Base-by-base conservation (phyloP, 345 rosid genomes). In the Populus euphratica region DNA sequence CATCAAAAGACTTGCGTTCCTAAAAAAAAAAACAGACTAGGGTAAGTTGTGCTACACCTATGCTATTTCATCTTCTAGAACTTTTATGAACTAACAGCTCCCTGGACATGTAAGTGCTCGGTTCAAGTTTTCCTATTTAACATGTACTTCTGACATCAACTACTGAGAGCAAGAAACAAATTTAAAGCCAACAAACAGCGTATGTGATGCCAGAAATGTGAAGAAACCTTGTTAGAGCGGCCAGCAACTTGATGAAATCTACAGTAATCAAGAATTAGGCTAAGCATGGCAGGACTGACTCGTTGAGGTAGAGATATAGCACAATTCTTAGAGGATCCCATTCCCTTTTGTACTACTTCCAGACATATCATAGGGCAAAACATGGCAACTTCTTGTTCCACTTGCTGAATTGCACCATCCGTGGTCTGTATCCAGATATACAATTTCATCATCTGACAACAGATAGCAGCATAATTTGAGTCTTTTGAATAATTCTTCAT, bases 231-330 rank as follows among this genome's bases (percentile, higher is more conserved):
- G 79, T 90, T 89, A 74, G 98, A 95, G 86, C 80, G 93, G 77
- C 98, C 98, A 68, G 88, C 87, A 73, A 91, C 84, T 86, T 89
- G 94, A 86, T 95, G 99, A 90, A 93, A 95, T 83, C 94, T 90
- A 78, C 97, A 93, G 78, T 90, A 95, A 72, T 95, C 99, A 76
- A 93, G 92, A 81, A 95, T 84, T 78, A 89, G 87, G 85, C 97
- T 88, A 83, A 95, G 76, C 84, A 84, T 89, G 59, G 90, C 88
- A 73, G 95, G 90, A 78, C 85, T 91, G 65, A 95, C 97, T 77
- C 89, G 88, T 77, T 93, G 93, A 6, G 97, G 97, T 81, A 95
- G 97, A 73, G 88, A 84, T 85, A 93, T 88, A 17, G 98, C 91
- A 81, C 87, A 80, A 70, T 87, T 91, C 82, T 91, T 93, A 72